Conservation (phyloP, 306 rosid genomes). For the Malus sylvestris region DNA sequence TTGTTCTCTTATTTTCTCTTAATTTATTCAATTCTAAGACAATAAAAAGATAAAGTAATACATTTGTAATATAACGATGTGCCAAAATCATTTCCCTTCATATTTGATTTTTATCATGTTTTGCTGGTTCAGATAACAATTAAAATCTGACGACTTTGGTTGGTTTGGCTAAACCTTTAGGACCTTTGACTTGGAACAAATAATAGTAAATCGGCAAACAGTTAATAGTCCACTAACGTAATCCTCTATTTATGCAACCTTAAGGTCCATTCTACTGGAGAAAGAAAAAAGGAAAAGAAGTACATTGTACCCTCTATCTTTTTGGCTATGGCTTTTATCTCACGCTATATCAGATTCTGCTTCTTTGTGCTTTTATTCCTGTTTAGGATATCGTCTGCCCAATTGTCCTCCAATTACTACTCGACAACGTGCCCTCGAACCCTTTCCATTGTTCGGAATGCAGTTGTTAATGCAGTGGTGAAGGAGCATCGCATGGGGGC, state of each 20-base stretch:
- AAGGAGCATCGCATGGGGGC: conserved; percentile 69
- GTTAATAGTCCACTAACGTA: conserved; percentile 16
- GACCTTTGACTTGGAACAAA: conserved; percentile 1
- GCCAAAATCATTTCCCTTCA: background rate
- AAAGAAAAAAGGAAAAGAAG: background rate
- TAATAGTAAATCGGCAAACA: background rate
- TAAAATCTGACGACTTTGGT: background rate
- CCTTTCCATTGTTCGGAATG: conserved; percentile 31
- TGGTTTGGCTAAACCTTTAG: background rate
- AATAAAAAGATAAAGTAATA: no score
- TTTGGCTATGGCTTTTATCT: conserved; percentile 25
- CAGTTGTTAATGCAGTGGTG: conserved; percentile 38
- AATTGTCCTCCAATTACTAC: conserved; percentile 39
- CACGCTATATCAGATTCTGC: conserved; percentile 7
- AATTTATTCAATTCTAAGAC: no score
- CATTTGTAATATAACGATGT: no score
- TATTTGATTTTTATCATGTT: background rate
- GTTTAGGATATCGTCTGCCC: conserved; percentile 24
- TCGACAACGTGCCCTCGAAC: conserved; percentile 40
- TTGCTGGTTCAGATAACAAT: background rate
- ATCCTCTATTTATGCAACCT: background rate
- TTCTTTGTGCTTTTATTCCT: conserved; percentile 22
- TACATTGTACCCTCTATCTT: background rate
- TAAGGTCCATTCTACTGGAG: background rate
- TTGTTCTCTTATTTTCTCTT: background rate